Evolutionary conservation across 495 filamentous ascomycete genomes (phyloP).

Genomic region (Glonium stellatum): DNA sequence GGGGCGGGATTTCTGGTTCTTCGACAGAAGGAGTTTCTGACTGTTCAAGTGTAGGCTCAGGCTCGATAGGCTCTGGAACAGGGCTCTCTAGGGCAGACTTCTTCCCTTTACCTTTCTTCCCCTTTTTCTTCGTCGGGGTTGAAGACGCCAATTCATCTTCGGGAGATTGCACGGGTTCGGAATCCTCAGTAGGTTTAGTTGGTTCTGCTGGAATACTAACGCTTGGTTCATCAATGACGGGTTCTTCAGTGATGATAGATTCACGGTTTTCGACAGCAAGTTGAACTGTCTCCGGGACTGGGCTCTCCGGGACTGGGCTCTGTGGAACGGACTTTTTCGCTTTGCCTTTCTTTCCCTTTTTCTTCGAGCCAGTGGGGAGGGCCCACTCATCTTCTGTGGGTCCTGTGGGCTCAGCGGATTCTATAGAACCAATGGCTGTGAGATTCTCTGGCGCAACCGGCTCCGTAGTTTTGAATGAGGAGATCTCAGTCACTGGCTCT

Average conservation of each 20-base stretch:
- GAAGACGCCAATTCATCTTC: too few species aligned
- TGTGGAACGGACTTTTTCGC: constrained; percentile 16
- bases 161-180: not conserved
- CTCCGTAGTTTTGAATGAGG: not conserved
- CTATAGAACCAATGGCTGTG: not conserved
- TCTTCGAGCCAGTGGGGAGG: not conserved
- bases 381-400: not conserved
- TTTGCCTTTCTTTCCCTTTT: constrained; percentile 12
- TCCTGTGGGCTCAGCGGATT: not conserved
- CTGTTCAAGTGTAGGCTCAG: not conserved
- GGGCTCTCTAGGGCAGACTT: constrained; percentile 1
- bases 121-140: constrained; percentile 15
- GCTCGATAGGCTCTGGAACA: not conserved
- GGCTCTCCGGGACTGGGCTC: constrained; percentile 5
- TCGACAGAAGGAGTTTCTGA: too few species aligned
- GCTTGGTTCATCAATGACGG: not conserved
- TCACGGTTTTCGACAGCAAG: not conserved
- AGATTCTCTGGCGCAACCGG: too few species aligned
- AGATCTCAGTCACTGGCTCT: too few species aligned
- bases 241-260: not conserved
- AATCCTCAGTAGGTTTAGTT: not conserved
- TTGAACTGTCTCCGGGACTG: too few species aligned
- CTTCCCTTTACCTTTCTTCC: constrained; percentile 27
- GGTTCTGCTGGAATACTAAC: not conserved
- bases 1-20: not conserved